Conservation (phyloP, 1,284 basidiomycete species). For the Melampsora americana region DNA sequence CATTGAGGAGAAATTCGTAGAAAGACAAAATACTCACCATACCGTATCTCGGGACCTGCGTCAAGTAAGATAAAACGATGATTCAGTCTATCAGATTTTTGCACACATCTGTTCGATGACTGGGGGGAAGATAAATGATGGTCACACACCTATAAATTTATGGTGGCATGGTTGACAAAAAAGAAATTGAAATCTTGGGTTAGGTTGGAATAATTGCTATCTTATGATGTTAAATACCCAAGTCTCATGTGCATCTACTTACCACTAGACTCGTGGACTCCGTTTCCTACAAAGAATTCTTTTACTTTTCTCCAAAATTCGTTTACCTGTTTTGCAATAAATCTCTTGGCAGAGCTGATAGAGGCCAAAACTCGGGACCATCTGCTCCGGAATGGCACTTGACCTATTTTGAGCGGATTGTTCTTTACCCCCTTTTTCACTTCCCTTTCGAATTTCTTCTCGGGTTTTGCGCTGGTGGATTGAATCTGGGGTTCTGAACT, state of each 20-base stretch:
- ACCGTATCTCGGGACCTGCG: neutral
- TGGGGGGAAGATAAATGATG: neutral
- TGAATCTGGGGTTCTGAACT: too few species aligned
- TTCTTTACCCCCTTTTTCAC: too few species aligned
- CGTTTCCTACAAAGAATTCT: slow-evolving; percentile 3
- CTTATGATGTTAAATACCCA: neutral
- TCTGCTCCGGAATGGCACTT: too few species aligned
- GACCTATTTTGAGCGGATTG: too few species aligned
- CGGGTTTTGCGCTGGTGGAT: too few species aligned
- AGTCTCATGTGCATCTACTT: neutral
- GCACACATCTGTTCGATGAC: neutral
- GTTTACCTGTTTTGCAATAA: neutral
- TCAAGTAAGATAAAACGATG: neutral
- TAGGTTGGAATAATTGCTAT: neutral
- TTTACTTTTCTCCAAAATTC: slow-evolving; percentile 2
- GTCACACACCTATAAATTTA: neutral
- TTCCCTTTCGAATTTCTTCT: too few species aligned
- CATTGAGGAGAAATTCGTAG: neutral
- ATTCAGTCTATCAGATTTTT: neutral
- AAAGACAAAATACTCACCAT: neutral
- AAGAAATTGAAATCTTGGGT: neutral
- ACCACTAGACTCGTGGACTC: slow-evolving; percentile 3
- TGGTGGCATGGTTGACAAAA: neutral
- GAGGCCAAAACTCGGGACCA: too few species aligned
- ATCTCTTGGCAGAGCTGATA: too few species aligned